Evolutionary conservation across 371 early-diverging fungal species (phyloP), one percentile per base, ranked within the genome.

Genomic region (Rhizomucor miehei): DNA sequence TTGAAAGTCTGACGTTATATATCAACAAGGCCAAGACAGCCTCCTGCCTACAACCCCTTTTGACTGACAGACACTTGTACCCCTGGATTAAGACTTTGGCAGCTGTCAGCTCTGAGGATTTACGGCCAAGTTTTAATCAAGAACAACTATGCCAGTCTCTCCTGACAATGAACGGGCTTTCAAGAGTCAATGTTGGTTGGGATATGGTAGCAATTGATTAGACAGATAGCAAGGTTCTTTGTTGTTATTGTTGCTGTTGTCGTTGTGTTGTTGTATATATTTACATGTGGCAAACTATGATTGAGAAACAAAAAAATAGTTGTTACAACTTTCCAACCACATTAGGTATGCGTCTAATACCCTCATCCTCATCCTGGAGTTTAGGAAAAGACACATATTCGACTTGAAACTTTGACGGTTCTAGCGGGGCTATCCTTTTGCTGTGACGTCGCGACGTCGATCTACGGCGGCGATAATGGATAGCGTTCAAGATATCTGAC

Each of bases 161-260:
- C 9, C 47, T 59, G 35, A 54, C 52, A n/a, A 41, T 67, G 40
- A 48, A 63, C 13, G 72, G 72, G 3, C 39, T 71, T 25, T 54
- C 61, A 36, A 54, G 72, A 40, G 61, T 71, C 39, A 64, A 64
- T 44, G 64, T 66, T 37, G 73, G 69, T 24, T 69, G 73, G 73
- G 67, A 73, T 53, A 59, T 73, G 59, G 61, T 72, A 38, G 65
- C 59, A 19, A 50, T 71, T 16, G 53, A 57, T 38, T 29, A 29
- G n/a, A n/a, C n/a, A n/a, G n/a, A n/a, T n/a, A n/a, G n/a, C n/a
- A n/a, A n/a, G 29, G 16, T 44, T 9, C n/a, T 56, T 35, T 53
- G 44, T 44, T 9, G 17, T 13, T 29, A 11, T 13, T 8, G 13
- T 20, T 48, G 6, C 16, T 48, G 14, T 36, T 16, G n/a, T 47